phyloP scores from a whole-genome alignment of 345 rosid species.

The Linum trigynum region DNA sequence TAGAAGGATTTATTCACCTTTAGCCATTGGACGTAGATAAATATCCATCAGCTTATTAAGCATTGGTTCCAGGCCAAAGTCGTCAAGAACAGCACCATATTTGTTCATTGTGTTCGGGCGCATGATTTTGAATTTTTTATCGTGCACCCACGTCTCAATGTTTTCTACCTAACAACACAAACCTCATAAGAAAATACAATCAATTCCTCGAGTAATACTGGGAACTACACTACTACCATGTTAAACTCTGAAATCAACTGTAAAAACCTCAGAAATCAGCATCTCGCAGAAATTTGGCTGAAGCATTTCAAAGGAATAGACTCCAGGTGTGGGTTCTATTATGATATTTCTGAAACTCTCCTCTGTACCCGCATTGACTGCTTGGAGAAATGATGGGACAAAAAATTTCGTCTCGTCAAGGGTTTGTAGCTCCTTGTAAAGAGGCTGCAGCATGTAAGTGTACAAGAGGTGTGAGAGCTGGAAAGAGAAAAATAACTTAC shows the following conservation, averaged over 20 bases:
- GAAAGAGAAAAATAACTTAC: neutral
- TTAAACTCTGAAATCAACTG: neutral
- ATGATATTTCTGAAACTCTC: slow-evolving; percentile 57
- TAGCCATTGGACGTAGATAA: slow-evolving; percentile 66
- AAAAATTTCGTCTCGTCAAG: slow-evolving; percentile 53
- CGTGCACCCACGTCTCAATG: slow-evolving; percentile 79
- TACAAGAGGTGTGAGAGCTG: neutral
- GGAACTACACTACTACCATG: slow-evolving; percentile 1
- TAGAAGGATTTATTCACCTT: slow-evolving; percentile 31
- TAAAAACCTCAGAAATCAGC: slow-evolving; percentile 54
- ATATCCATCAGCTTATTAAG: slow-evolving; percentile 75
- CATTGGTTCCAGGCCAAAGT: slow-evolving; percentile 85
- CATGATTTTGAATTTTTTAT: slow-evolving; percentile 65
- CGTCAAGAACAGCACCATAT: slow-evolving; percentile 89
- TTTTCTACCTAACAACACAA: slow-evolving; percentile 69
- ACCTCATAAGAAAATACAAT: slow-evolving; percentile 30
- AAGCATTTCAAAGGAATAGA: slow-evolving; percentile 74
- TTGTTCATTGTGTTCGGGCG: slow-evolving; percentile 94
- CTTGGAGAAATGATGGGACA: slow-evolving; percentile 67
- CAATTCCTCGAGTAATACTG: slow-evolving; percentile 13
- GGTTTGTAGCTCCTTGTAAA: slow-evolving; percentile 52
- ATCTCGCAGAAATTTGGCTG: slow-evolving; percentile 61
- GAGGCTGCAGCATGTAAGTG: slow-evolving; percentile 47
- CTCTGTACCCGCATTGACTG: slow-evolving; percentile 45
- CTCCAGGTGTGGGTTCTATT: slow-evolving; percentile 51